These are phyloP conservation scores for Pilaira anomala DNA, from an alignment of 192 early-diverging fungal species.

Conservation along the genomic window DNA sequence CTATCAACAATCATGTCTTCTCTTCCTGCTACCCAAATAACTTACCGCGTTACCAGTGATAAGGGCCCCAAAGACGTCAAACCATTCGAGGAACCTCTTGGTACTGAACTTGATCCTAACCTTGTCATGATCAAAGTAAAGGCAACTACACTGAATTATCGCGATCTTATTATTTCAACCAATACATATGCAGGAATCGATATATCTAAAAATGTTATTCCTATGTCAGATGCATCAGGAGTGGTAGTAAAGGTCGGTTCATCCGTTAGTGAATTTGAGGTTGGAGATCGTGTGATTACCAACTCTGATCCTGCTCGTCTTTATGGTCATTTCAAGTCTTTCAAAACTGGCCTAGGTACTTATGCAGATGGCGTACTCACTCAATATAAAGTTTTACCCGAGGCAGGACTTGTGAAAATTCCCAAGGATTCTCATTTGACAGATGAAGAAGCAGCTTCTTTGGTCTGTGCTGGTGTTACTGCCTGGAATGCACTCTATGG, in stretches of 20 bases:
- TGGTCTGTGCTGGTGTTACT: constrained; percentile 23
- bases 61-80: no score
- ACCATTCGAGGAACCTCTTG: no score
- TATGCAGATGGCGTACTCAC: constrained; percentile 4
- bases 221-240: constrained; percentile 19
- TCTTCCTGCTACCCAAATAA: no score
- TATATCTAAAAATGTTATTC: constrained; percentile 2
- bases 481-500: constrained; percentile 20
- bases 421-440: constrained; percentile 1
- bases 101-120: no score
- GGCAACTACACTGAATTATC: neutral
- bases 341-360: neutral
- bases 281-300: constrained; percentile 10
- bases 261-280: neutral
- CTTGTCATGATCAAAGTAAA: neutral
- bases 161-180: neutral
- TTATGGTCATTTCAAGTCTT: neutral
- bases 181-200: neutral
- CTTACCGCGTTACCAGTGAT: no score
- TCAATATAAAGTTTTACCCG: neutral
- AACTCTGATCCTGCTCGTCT: neutral
- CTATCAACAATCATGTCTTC: no score
- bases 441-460: constrained; percentile 1
- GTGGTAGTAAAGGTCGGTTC: constrained; percentile 12
- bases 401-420: constrained; percentile 4